These are phyloP conservation scores for Andrographis paniculata DNA, from an alignment of 305 asterid species.

Conservation along the genomic window DNA sequence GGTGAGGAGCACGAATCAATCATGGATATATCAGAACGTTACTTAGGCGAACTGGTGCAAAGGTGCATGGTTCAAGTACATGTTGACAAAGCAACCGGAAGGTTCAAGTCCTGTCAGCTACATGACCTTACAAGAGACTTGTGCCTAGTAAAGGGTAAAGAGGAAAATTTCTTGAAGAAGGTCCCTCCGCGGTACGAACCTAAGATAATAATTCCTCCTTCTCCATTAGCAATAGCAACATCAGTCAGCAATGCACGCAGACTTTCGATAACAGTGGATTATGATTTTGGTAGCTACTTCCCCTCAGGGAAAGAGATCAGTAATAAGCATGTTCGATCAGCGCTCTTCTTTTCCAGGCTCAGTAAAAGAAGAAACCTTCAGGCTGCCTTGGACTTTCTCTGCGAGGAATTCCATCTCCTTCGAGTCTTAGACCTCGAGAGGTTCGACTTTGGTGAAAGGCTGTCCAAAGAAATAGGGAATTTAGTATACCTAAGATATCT, in stretches of 20 bases:
- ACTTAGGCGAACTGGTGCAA: constrained; percentile 34
- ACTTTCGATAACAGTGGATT: constrained; percentile 26
- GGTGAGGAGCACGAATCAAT: constrained; percentile 26
- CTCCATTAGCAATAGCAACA: constrained; percentile 20
- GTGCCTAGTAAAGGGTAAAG: constrained; percentile 39
- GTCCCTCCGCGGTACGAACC: constrained; percentile 23
- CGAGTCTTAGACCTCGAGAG: constrained; percentile 34
- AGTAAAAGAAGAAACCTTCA: constrained; percentile 19
- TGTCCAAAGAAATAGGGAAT: constrained; percentile 24
- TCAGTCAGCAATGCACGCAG: constrained; percentile 22
- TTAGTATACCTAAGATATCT: constrained; percentile 32
- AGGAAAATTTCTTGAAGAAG: constrained; percentile 36
- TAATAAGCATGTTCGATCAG: constrained; percentile 28
- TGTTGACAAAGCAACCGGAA: constrained; percentile 28
- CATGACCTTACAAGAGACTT: constrained; percentile 49
- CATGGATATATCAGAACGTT: constrained; percentile 37
- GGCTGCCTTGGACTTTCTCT: constrained; percentile 18
- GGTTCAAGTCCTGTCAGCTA: constrained; percentile 36
- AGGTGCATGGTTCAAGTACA: constrained; percentile 52
- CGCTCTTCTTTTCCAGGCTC: constrained; percentile 30
- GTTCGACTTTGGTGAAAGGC: constrained; percentile 24
- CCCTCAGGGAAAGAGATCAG: constrained; percentile 25
- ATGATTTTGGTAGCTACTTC: constrained; percentile 28
- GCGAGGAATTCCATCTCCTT: constrained; percentile 23
- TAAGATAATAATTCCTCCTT: constrained; percentile 13